A percentile compares a stretch with the other conserved stretches of the same genome.
Conservation (phyloP, 345 rosid genomes). For the Aethionema arabicum region DNA sequence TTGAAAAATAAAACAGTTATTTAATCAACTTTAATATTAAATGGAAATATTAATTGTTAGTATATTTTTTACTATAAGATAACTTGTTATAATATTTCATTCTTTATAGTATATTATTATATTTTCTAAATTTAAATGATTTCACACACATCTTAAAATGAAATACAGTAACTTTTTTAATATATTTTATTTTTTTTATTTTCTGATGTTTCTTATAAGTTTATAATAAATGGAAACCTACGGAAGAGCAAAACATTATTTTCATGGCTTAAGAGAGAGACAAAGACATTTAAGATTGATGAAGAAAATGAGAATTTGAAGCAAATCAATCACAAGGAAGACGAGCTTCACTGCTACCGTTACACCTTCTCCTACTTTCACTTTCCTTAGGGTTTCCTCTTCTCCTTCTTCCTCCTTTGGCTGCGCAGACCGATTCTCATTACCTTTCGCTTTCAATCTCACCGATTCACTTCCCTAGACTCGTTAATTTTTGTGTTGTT, state of each 20-base stretch:
- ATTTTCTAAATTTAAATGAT: no score
- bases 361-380: slow-evolving; percentile 38
- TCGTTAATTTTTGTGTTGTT: slow-evolving; percentile 31
- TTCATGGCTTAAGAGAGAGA: slow-evolving; percentile 32
- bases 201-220: background rate
- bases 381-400: slow-evolving; percentile 35
- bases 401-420: slow-evolving; percentile 9
- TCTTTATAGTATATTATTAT: no score
- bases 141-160: no score
- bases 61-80: background rate
- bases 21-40: slow-evolving; percentile 7
- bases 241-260: slow-evolving; percentile 15
- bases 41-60: background rate
- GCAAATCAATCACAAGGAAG: slow-evolving; percentile 49
- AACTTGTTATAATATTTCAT: no score
- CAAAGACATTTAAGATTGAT: slow-evolving; percentile 42
- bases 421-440: slow-evolving; percentile 7
- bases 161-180: no score
- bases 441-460: slow-evolving; percentile 17
- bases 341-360: slow-evolving; percentile 46
- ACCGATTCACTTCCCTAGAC: slow-evolving; percentile 27
- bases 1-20: background rate
- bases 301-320: slow-evolving; percentile 23
- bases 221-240: slow-evolving; percentile 25
- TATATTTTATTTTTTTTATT: no score